Conservation (phyloP, 2,329 filamentous ascomycete genomes). For the Pyrenochaeta sp. region DNA sequence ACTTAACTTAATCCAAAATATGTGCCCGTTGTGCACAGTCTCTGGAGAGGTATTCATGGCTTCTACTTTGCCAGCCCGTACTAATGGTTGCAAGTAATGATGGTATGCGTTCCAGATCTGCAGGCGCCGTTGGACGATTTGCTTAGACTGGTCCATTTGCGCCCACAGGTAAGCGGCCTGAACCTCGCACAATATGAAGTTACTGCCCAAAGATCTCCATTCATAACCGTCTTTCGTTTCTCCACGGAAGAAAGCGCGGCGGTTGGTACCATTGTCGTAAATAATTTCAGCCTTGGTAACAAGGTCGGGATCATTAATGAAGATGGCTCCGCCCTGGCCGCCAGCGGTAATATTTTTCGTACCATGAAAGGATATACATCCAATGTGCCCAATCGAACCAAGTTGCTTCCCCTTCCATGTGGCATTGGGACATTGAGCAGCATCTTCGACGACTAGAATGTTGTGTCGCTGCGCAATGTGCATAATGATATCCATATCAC, state of each 20-base stretch:
- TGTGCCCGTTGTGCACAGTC: background rate
- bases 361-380: background rate
- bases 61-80: background rate
- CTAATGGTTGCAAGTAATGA: background rate
- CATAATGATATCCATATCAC: background rate
- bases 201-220: background rate
- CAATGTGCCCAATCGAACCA: background rate
- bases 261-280: background rate
- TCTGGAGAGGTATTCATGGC: background rate
- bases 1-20: background rate
- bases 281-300: background rate
- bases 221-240: background rate
- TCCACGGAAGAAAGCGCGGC: background rate
- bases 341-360: background rate
- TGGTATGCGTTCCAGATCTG: background rate
- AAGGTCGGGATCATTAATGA: background rate
- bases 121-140: background rate
- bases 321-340: background rate
- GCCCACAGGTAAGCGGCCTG: background rate
- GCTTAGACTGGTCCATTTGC: background rate
- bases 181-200: background rate
- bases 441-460: background rate
- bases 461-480: background rate
- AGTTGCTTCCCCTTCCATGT: background rate
- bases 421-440: background rate